Base-by-base conservation (phyloP, 2,329 filamentous ascomycete species). In the Knufia petricola region DNA sequence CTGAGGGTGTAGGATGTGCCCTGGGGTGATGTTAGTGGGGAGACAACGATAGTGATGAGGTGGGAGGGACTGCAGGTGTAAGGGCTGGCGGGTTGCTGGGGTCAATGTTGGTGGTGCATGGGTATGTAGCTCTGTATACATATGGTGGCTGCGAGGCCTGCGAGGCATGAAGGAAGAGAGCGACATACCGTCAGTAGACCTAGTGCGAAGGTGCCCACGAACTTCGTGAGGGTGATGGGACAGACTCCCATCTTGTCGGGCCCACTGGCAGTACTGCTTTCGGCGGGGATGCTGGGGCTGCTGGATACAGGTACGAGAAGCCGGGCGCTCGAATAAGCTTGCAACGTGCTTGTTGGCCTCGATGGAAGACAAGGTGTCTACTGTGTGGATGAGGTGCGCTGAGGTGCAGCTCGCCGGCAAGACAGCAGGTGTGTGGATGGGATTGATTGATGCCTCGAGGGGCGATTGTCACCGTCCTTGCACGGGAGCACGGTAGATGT, bases 131-230 rank as follows among this genome's bases (percentile, higher is more conserved):
- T n/a, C n/a, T n/a, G 23, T 17, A 15, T 23, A 30, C 26, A 26
- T 12, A n/a, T 9, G 10, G 15, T n/a, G 26, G 7, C 17, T 13
- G 3, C 21, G 20, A 8, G 12, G 20, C 23, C 24, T 23, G 39
- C 20, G 39, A 7, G 9, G 7, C 3, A 17, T 13, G 19, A 4
- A 24, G 20, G n/a, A 19, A 12, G 2, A 15, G 23, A 26, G 9
- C 28, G 52, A 73, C 84, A 61, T 78, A 94, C 88, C 51, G 88
- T 95, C 66, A 94, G 70, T 50, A 95, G 76, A 55, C 90, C 90
- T 50, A 95, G 76, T 60, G 85, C 90, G 57, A 94, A 79, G 45
- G 87, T 94, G 62, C 90, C 90, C 58, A 95, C 84, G 66, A 95
- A 95, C 72, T 96, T 95, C 71, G 85, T 80, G 66, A 84, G 70